A percentile compares a stretch with the other conserved stretches of the same genome.
Conservation (phyloP, 2,329 filamentous ascomycete species). For the Venturia asperata region DNA sequence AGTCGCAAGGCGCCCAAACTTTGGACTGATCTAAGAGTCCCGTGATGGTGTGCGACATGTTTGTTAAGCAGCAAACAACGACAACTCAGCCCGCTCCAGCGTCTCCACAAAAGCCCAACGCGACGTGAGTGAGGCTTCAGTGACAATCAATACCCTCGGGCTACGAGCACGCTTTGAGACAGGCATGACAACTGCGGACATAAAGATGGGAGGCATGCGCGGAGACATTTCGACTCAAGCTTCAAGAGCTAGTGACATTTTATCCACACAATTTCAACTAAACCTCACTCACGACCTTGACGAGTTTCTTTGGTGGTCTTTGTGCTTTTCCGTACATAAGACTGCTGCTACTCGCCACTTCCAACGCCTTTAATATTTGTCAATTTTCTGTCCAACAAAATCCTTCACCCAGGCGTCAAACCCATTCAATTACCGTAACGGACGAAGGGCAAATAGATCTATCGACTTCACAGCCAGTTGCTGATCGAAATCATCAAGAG, state of each 20-base stretch:
- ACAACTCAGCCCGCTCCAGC: not conserved
- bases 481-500: not conserved
- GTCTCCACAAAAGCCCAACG: not conserved
- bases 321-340: conserved; percentile 1
- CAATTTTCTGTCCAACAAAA: not conserved
- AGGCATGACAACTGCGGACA: not conserved
- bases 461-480: not conserved
- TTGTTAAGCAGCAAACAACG: conserved; percentile 8
- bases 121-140: not conserved
- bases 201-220: not conserved
- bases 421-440: not conserved
- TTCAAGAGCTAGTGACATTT: conserved; percentile 5
- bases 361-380: not conserved
- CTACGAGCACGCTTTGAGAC: not conserved
- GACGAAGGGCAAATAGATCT: not conserved
- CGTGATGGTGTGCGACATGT: not conserved
- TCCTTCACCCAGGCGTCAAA: not conserved
- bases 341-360: not conserved
- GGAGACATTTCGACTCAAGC: not conserved
- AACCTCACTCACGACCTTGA: not conserved
- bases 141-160: not conserved
- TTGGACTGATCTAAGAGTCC: not conserved
- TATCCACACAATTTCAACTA: conserved; percentile 3
- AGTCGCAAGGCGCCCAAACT: not conserved
- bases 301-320: conserved; percentile 11